Evolutionary conservation across 805 yeast genomes (phyloP).

Genomic region (Starmerella scarabaei): DNA sequence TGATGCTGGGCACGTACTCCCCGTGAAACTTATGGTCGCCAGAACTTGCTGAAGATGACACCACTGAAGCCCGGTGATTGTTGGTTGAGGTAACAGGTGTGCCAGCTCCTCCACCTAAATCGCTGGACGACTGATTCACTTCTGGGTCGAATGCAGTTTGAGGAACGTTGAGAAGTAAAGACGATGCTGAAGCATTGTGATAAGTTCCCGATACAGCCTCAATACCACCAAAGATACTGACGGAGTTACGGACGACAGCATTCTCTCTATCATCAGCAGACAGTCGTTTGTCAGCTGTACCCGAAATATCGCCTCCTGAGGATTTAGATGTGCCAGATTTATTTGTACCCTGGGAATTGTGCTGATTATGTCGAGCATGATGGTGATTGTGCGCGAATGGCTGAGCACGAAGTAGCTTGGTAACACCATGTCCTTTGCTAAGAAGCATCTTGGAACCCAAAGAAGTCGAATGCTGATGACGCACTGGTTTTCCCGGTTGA

Average conservation of each 20-base stretch:
- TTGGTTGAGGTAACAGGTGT: too few relatives aligned
- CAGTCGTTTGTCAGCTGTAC: background rate
- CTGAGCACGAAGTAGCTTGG: constrained; percentile 3
- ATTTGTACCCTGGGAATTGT: constrained; percentile 1
- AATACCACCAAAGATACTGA: background rate
- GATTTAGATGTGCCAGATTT: background rate
- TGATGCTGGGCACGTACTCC: background rate
- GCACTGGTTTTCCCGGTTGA: background rate
- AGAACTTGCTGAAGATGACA: background rate
- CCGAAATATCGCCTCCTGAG: background rate
- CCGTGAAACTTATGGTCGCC: background rate
- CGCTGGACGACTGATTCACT: background rate
- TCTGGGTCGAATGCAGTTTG: background rate
- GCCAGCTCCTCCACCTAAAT: too few relatives aligned
- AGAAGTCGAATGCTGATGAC: background rate
- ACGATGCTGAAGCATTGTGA: constrained; percentile 7
- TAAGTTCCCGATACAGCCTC: constrained; percentile 6
- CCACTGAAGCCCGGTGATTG: background rate
- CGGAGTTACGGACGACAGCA: background rate
- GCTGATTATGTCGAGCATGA: background rate
- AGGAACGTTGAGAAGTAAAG: constrained; percentile 12
- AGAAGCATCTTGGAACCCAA: constrained; percentile 11
- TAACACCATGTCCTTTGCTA: constrained; percentile 5
- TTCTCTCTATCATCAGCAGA: background rate
- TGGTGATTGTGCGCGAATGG: too few relatives aligned